Percentiles rank a stretch among this genome's conserved stretches.
Conservation (phyloP, 192 early-diverging fungal species). For the Phlyctochytrium bullatum region DNA sequence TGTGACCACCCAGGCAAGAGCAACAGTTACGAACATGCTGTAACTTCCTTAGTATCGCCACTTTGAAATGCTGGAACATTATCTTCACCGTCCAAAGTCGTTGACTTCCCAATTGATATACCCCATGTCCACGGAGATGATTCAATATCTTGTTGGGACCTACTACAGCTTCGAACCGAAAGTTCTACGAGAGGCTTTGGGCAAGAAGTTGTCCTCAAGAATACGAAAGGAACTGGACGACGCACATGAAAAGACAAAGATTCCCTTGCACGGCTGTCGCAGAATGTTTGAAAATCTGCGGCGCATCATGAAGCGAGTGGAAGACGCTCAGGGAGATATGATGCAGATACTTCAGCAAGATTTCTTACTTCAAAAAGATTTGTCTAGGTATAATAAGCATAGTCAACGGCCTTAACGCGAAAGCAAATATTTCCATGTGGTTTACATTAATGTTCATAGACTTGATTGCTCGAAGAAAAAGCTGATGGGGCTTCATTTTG, state of each 20-base stretch:
- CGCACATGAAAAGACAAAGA: constrained; percentile 22
- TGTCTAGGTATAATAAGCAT: constrained; percentile 48
- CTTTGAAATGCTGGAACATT: constrained; percentile 47
- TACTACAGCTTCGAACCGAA: constrained; percentile 47
- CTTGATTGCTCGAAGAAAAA: constrained; percentile 57
- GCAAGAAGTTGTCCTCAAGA: constrained; percentile 53
- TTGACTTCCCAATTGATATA: constrained; percentile 41
- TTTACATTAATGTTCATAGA: constrained; percentile 51
- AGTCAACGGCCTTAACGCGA: too few species aligned
- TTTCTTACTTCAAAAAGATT: constrained; percentile 47
- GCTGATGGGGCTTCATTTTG: constrained; percentile 39
- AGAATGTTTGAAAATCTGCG: constrained; percentile 68
- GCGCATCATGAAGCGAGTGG: constrained; percentile 54
- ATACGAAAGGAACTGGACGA: constrained; percentile 52
- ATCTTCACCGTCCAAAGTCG: constrained; percentile 39
- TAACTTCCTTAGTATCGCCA: too few species aligned
- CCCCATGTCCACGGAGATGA: background rate
- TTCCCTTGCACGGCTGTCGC: constrained; percentile 42
- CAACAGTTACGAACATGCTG: too few species aligned
- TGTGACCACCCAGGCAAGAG: background rate
- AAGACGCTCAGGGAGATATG: constrained; percentile 57
- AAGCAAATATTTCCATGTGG: constrained; percentile 49
- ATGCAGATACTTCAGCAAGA: constrained; percentile 40
- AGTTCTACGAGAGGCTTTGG: constrained; percentile 47
- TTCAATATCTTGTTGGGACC: constrained; percentile 22